Evolutionary conservation across 352 stramenopile species (phyloP).

Genomic region (Phytophthora vignae): DNA sequence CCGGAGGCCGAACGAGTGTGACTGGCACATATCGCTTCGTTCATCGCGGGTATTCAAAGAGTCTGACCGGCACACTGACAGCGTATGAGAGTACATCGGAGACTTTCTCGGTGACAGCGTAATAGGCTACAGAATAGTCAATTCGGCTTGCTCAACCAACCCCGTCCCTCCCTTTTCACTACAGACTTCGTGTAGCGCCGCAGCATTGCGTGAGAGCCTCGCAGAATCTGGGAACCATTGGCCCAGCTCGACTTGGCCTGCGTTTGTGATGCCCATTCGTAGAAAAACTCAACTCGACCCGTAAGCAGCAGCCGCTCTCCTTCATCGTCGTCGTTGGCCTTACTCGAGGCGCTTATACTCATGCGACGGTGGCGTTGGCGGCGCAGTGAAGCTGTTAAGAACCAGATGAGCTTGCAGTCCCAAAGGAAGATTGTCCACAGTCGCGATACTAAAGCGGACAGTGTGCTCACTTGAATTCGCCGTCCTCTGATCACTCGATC

Average conservation of each 20-base stretch:
- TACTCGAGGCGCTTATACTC: background rate
- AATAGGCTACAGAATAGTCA: background rate
- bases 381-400: conserved; percentile 17
- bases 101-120: conserved; percentile 33
- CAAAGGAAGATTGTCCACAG: conserved; percentile 38
- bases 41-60: conserved; percentile 53
- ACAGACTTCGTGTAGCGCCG: background rate
- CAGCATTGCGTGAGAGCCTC: conserved; percentile 2
- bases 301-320: conserved; percentile 32
- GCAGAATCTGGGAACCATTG: conserved; percentile 10
- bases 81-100: conserved; percentile 42
- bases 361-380: conserved; percentile 21
- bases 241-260: conserved; percentile 10
- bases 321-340: conserved; percentile 21
- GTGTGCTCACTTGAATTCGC: conserved; percentile 12
- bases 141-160: background rate
- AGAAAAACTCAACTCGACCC: conserved; percentile 39
- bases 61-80: conserved; percentile 36
- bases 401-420: conserved; percentile 39
- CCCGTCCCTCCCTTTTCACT: background rate
- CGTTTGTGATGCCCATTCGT: conserved; percentile 24
- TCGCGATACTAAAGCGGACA: conserved; percentile 29
- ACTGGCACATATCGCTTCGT: conserved; percentile 50
- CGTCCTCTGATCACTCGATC: conserved; percentile 18
- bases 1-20: conserved; percentile 31